These are phyloP conservation scores for Rhodamnia rubescens DNA, from an alignment of 345 rosid species.

Conservation along the genomic window DNA sequence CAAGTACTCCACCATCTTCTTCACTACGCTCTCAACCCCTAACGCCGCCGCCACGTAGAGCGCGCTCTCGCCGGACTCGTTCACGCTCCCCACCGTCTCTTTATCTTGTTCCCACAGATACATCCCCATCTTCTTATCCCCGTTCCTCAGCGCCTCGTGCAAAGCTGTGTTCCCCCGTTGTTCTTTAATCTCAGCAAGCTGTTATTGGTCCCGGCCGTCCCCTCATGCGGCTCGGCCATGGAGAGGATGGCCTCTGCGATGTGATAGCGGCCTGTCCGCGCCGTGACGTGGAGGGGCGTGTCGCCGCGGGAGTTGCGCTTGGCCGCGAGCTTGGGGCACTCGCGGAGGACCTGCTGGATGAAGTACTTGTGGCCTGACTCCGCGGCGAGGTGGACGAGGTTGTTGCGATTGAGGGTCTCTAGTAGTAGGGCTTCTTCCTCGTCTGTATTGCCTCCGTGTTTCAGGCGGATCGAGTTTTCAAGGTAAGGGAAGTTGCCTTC, in stretches of 20 bases:
- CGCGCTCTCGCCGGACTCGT: background rate
- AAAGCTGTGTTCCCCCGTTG: background rate
- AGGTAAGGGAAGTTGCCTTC: background rate
- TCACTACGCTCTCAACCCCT: background rate
- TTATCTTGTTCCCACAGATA: background rate
- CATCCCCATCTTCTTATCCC: background rate
- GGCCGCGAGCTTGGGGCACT: background rate
- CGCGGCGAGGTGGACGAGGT: background rate
- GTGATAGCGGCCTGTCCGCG: background rate
- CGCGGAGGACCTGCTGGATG: background rate
- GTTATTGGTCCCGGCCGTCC: background rate
- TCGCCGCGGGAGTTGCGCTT: background rate
- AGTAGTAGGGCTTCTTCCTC: background rate
- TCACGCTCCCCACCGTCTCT: background rate
- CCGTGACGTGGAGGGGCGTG: background rate
- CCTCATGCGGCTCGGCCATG: background rate
- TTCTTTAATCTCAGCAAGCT: background rate
- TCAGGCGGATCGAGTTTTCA: background rate
- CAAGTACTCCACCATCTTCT: background rate
- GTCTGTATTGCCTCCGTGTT: background rate
- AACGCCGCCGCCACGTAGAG: background rate
- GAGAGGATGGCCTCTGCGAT: background rate
- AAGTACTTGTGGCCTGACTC: background rate
- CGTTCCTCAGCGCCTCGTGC: background rate
- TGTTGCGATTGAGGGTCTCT: background rate